Conservation (phyloP, 2,329 filamentous ascomycete species). For the Fusarium nematophilum region DNA sequence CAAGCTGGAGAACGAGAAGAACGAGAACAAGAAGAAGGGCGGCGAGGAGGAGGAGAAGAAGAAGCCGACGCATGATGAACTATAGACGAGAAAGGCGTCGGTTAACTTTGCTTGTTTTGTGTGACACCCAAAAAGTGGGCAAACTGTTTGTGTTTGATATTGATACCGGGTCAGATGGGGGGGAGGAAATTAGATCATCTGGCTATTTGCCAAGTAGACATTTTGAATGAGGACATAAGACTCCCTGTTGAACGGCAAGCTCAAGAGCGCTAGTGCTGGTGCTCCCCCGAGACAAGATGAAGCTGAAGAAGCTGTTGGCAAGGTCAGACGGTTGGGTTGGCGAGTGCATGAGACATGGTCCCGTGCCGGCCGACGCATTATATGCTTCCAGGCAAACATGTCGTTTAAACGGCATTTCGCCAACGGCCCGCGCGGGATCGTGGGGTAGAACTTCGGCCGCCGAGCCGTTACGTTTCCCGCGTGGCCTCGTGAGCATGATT, state of each 20-base stretch:
- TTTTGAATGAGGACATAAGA: constrained; percentile 25
- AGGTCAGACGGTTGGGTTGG: neutral
- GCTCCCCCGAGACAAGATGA: too few species aligned
- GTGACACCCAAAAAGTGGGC: constrained; percentile 26
- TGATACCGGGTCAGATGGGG: constrained; percentile 35
- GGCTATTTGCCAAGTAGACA: constrained; percentile 25
- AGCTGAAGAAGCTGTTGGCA: too few species aligned
- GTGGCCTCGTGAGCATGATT: neutral
- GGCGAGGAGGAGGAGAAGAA: constrained; percentile 29
- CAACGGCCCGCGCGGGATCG: neutral
- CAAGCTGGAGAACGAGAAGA: constrained; percentile 36
- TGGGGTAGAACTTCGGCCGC: neutral
- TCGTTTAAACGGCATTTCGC: neutral
- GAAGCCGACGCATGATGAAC: constrained; percentile 50
- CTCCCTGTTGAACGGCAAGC: too few species aligned
- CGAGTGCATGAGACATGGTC: neutral
- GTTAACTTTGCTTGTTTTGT: constrained; percentile 23
- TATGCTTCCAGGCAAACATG: constrained; percentile 4
- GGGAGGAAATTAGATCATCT: constrained; percentile 40
- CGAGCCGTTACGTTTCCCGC: constrained; percentile 8
- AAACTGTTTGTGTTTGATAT: constrained; percentile 29
- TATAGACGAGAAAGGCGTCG: constrained; percentile 44
- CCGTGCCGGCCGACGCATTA: neutral
- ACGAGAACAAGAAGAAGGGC: too few species aligned
- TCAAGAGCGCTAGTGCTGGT: too few species aligned